These are phyloP conservation scores for Ophiostoma ips DNA, from an alignment of 2,329 filamentous ascomycete genomes.

Conservation along the genomic window DNA sequence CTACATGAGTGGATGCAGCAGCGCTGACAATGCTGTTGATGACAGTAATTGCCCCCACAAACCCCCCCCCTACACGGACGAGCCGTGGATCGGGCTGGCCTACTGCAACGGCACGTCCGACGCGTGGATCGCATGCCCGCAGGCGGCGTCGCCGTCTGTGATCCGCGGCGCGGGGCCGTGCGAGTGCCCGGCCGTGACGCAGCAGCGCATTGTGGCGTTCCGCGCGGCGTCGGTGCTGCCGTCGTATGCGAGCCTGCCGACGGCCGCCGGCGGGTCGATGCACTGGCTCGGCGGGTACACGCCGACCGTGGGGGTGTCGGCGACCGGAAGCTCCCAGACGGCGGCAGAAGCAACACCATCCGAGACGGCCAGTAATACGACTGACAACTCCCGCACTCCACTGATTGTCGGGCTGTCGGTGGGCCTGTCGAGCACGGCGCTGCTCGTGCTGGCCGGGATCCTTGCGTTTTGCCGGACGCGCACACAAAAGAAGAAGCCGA, in stretches of 20 bases:
- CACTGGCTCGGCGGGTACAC: slow-evolving; percentile 16
- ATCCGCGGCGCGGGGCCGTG: slow-evolving; percentile 17
- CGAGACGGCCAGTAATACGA: background rate
- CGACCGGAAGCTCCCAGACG: too few species aligned
- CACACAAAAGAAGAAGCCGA: background rate
- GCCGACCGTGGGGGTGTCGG: slow-evolving; percentile 13
- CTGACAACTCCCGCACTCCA: background rate
- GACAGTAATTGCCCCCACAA: slow-evolving; percentile 23
- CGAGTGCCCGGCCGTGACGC: slow-evolving; percentile 18
- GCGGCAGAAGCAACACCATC: background rate
- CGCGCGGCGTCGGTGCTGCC: slow-evolving; percentile 15
- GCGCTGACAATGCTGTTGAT: slow-evolving; percentile 10
- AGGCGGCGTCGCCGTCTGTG: slow-evolving; percentile 14
- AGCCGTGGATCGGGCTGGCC: slow-evolving; percentile 22
- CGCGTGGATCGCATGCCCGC: slow-evolving; percentile 22
- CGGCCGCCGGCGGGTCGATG: slow-evolving; percentile 16
- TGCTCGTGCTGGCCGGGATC: background rate
- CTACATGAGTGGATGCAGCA: slow-evolving; percentile 25
- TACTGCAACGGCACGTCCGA: slow-evolving; percentile 21
- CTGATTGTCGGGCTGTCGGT: background rate
- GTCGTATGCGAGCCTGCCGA: slow-evolving; percentile 19
- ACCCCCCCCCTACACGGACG: slow-evolving; percentile 8
- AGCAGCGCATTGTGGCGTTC: slow-evolving; percentile 17
- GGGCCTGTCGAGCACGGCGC: background rate
- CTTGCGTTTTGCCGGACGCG: background rate